Percentiles rank a stretch among this genome's conserved stretches.
Evolutionary conservation across 805 yeast genomes (phyloP).

Genomic region (Sporopachydermia lactativora): DNA sequence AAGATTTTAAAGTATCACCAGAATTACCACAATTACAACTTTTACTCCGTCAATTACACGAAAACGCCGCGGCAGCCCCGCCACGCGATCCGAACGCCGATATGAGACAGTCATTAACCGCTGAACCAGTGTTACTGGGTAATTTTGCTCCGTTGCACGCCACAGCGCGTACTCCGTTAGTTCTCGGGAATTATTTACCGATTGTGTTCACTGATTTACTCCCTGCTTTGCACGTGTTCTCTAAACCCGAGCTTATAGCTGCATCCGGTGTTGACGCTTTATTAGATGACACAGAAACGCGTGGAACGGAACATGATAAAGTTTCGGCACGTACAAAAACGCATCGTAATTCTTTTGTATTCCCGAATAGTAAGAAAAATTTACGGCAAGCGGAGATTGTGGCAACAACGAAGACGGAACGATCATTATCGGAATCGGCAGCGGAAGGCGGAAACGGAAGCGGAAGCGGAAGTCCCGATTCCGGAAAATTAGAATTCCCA

Average conservation of each 20-base stretch:
- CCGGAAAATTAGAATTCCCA: no score
- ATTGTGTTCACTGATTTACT: conserved; percentile 44
- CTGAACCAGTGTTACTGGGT: conserved; percentile 49
- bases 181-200: conserved; percentile 51
- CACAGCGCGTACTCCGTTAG: conserved; percentile 38
- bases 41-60: no score
- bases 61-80: no score
- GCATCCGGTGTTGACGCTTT: conserved; percentile 30
- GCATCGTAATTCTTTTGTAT: conserved; percentile 9
- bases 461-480: no score
- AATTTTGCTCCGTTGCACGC: conserved; percentile 27
- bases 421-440: neutral
- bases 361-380: no score
- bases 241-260: conserved; percentile 35
- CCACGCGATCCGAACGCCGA: no score
- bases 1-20: no score
- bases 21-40: no score
- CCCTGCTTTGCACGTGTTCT: conserved; percentile 43
- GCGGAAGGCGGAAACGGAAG: no score
- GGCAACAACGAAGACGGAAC: conserved; percentile 2
- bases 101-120: conserved; percentile 47
- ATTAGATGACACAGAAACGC: neutral
- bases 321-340: conserved; percentile 15
- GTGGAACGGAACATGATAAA: neutral
- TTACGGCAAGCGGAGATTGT: no score